Evolutionary conservation across 768 basidiomycete species (phyloP), one percentile per base, ranked within the genome.

Genomic region (Lentinula lateritia): DNA sequence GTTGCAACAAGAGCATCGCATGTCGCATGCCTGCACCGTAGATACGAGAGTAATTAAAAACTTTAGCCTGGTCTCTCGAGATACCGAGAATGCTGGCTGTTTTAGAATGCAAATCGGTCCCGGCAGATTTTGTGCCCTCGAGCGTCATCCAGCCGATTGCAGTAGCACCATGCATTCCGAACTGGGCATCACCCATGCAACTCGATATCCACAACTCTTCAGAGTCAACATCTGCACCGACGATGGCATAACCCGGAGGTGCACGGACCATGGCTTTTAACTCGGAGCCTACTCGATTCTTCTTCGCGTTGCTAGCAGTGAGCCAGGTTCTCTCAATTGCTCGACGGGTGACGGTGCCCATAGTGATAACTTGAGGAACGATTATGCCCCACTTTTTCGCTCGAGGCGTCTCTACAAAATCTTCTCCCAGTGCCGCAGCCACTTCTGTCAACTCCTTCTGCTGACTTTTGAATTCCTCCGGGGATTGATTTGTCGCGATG

Each of bases 91-190:
- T 98, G 62, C 75, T 84, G 10, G 96, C 97, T 1, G 95, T 96
- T 76, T 97, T 97, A 10, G 95, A 98, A 69, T 98, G 96, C 35
- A 99, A 75, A 75, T 99, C 96, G 6, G 96, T 98, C 5, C 95
- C 95, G 0, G 90, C 89, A 0, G 88, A 82, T 74, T 98, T 98
- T 15, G 95, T 96, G 0, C 97, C 95, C 72, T 98, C 97, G 34
- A 99, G 82, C 15, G 95, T 98, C 96, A 99, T 98, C 96, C 96
- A 98, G 3, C 97, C 96, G 46, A 99, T 87, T 1, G 96, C 95
- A 2, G 95, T 95, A 10, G 95, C 93, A 10, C 96, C 96, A 66
- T 99, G 95, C 61, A 96, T 72, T 8, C 96, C 97, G 72, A 99
- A 97, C 73, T 99, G 96, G 0, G 95, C 92, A 69, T 98, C 97